phyloP scores from a whole-genome alignment of 495 filamentous ascomycete species.

The Trichoderma gamsii region DNA sequence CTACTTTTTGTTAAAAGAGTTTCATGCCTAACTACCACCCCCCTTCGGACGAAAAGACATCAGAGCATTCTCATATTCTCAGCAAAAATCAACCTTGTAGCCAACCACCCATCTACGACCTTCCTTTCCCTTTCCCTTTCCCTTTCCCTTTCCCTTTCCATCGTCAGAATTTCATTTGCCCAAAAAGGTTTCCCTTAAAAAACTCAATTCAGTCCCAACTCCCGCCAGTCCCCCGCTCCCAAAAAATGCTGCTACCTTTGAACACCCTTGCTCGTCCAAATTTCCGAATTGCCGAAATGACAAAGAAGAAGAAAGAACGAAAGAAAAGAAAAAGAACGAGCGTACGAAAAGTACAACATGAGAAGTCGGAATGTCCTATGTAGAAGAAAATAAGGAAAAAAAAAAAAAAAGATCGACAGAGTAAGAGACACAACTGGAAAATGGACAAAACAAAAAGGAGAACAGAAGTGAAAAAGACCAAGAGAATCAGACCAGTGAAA shows the following conservation, averaged over 20 bases:
- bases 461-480: slow-evolving; percentile 22
- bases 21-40: not conserved
- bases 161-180: not conserved
- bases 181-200: not conserved
- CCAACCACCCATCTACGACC: not conserved
- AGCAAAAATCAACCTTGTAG: slow-evolving; percentile 10
- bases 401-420: slow-evolving; percentile 16
- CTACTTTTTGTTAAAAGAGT: not conserved
- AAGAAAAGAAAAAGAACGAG: slow-evolving; percentile 30
- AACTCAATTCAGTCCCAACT: not conserved
- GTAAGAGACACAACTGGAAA: slow-evolving; percentile 22
- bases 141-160: not conserved
- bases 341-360: slow-evolving; percentile 29
- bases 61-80: slow-evolving; percentile 6
- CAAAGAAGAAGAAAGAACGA: slow-evolving; percentile 16
- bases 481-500: slow-evolving; percentile 31
- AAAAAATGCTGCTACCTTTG: slow-evolving; percentile 10
- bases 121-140: no score
- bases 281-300: slow-evolving; percentile 14
- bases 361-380: slow-evolving; percentile 22
- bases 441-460: slow-evolving; percentile 29
- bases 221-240: slow-evolving; percentile 7
- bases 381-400: slow-evolving; percentile 19
- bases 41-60: slow-evolving; percentile 1
- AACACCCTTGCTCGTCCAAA: not conserved